Evolutionary conservation across 2,329 filamentous ascomycete genomes (phyloP).

Genomic region (Aspergillus cejpii): DNA sequence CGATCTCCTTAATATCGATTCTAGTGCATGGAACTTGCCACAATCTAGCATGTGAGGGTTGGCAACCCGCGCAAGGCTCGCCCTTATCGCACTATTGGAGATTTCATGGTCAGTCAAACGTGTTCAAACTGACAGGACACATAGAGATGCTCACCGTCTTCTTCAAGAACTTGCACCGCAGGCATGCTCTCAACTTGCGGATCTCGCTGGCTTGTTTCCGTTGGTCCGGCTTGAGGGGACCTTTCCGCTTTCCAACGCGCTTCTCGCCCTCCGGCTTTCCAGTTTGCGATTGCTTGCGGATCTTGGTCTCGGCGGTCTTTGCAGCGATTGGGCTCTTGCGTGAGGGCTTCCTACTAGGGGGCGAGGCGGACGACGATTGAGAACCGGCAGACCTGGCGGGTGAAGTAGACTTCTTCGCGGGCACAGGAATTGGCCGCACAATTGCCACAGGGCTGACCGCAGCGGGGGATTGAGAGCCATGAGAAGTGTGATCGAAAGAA

Average conservation of each 20-base stretch:
- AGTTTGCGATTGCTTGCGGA: conserved; percentile 64
- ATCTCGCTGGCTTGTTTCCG: conserved; percentile 96
- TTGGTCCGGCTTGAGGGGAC: conserved; percentile 85
- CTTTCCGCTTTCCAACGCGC: conserved; percentile 83
- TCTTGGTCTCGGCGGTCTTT: conserved; percentile 77
- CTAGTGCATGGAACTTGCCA: conserved; percentile 98
- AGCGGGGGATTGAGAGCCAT: conserved; percentile 40
- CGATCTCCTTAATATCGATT: conserved; percentile 97
- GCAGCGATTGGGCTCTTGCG: conserved; percentile 68
- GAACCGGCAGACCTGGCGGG: conserved; percentile 55
- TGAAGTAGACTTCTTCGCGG: conserved; percentile 44
- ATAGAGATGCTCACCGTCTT: conserved; percentile 57
- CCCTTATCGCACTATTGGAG: conserved; percentile 71
- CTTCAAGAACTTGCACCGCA: conserved; percentile 97
- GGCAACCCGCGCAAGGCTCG: conserved; percentile 89
- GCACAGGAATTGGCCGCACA: conserved; percentile 58
- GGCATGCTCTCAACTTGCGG: conserved; percentile 83
- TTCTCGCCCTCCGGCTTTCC: conserved; percentile 87
- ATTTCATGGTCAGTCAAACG: not conserved
- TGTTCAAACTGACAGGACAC: no score
- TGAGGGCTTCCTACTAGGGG: conserved; percentile 58
- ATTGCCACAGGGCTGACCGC: conserved; percentile 61
- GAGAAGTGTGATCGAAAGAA: conserved; percentile 39
- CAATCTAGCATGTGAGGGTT: conserved; percentile 87
- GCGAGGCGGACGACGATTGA: conserved; percentile 58